Evolutionary conservation across 805 yeast species (phyloP).

Genomic region (Candida namnaoensis): DNA sequence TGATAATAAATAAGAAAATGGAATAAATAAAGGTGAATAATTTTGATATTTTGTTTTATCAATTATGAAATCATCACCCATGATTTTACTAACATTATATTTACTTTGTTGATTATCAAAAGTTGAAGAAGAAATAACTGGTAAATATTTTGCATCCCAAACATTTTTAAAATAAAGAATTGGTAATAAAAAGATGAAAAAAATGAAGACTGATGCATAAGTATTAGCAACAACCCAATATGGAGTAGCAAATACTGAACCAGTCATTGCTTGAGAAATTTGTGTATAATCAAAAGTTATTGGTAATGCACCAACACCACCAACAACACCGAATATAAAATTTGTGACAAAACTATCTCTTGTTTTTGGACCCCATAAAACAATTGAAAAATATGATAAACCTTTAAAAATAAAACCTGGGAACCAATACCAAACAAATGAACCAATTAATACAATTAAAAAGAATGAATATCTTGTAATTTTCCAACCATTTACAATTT

Average conservation of each 20-base stretch:
- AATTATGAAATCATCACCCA: constrained; percentile 33
- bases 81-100: constrained; percentile 39
- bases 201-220: constrained; percentile 36
- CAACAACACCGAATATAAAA: constrained; percentile 51
- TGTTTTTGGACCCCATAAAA: constrained; percentile 21
- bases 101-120: constrained; percentile 37
- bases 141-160: constrained; percentile 53
- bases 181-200: constrained; percentile 41
- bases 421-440: constrained; percentile 55
- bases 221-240: constrained; percentile 28
- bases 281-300: constrained; percentile 53
- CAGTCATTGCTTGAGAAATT: constrained; percentile 36
- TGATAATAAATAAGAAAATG: constrained; percentile 47
- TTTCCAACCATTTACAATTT: constrained; percentile 48
- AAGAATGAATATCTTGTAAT: constrained; percentile 44
- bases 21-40: constrained; percentile 50
- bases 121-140: constrained; percentile 42
- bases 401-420: constrained; percentile 60
- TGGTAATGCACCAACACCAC: constrained; percentile 49
- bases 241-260: constrained; percentile 56
- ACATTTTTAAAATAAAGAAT: constrained; percentile 43
- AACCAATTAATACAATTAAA: constrained; percentile 26
- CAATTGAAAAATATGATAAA: constrained; percentile 45
- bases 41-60: constrained; percentile 34
- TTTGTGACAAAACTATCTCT: constrained; percentile 46